A percentile compares a stretch with the other conserved stretches of the same genome.
phyloP scores from a whole-genome alignment of 179 eudicot species.

The Heliamphora pulchella region DNA sequence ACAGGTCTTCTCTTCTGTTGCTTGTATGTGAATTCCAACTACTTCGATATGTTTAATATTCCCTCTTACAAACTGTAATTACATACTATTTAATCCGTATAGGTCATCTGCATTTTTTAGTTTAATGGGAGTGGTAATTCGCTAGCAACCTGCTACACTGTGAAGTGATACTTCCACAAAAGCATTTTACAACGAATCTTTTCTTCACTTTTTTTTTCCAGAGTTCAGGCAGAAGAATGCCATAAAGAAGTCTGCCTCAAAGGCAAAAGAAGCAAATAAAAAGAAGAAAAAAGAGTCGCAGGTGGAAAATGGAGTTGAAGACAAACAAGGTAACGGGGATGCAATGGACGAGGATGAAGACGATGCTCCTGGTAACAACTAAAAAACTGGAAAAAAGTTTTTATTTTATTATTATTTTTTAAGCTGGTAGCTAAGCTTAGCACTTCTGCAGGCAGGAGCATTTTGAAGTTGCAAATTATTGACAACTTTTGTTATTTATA shows the following conservation, averaged over 20 bases:
- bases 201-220: not conserved
- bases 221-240: slow-evolving; percentile 19
- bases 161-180: not conserved
- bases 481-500: not conserved
- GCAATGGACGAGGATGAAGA: slow-evolving; percentile 1
- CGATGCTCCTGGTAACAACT: slow-evolving; percentile 2
- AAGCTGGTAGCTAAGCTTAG: not conserved
- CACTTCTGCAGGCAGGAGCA: not conserved
- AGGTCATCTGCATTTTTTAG: not conserved
- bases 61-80: not conserved
- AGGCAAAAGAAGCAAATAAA: slow-evolving; percentile 11
- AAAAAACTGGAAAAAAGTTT: not conserved
- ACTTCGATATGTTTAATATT: not conserved
- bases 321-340: not conserved
- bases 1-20: not conserved
- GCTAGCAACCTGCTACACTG: not conserved
- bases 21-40: not conserved
- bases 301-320: slow-evolving; percentile 14
- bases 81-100: not conserved
- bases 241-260: slow-evolving; percentile 10
- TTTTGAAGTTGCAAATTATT: not conserved
- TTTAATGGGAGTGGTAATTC: not conserved
- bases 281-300: slow-evolving; percentile 13
- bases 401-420: not conserved
- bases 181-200: not conserved